These are phyloP conservation scores for Aspergillus calidoustus DNA, from an alignment of 2,329 filamentous ascomycete species.

Conservation along the genomic window DNA sequence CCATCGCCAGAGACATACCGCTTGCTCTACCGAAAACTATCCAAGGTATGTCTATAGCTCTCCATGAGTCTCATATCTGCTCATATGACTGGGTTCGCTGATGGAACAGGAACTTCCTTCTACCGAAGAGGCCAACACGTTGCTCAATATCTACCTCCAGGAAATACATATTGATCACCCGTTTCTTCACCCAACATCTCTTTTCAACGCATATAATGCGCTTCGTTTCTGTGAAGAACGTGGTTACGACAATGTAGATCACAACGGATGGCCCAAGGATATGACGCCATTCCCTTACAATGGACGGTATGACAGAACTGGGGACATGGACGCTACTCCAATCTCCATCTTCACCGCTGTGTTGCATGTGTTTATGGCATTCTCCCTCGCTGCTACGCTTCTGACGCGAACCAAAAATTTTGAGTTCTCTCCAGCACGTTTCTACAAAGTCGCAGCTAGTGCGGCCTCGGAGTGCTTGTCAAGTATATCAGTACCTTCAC, in stretches of 20 bases:
- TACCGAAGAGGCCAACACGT: conserved; percentile 28
- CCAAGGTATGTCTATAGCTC: neutral
- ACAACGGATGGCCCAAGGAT: conserved; percentile 31
- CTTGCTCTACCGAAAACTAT: neutral
- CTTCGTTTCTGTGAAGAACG: conserved; percentile 29
- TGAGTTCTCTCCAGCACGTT: conserved; percentile 40
- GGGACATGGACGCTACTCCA: conserved; percentile 12
- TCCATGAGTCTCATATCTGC: neutral
- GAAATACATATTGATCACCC: conserved; percentile 38
- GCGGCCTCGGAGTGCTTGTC: conserved; percentile 40
- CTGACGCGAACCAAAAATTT: conserved; percentile 40
- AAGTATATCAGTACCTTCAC: conserved; percentile 36
- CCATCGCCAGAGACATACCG: neutral
- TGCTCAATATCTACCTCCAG: conserved; percentile 33
- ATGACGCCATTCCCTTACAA: conserved; percentile 33
- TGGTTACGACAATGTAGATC: conserved; percentile 21
- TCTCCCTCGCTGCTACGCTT: conserved; percentile 42
- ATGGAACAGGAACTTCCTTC: conserved; percentile 28
- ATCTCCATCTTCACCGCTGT: conserved; percentile 25
- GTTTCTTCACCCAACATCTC: conserved; percentile 33
- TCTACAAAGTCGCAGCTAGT: conserved; percentile 38
- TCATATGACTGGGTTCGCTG: neutral
- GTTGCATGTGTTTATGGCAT: conserved; percentile 43
- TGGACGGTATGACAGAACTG: conserved; percentile 24
- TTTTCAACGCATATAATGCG: conserved; percentile 32